Evolutionary conservation across 2,329 filamentous ascomycete species (phyloP).

Genomic region (Stagonosporopsis chrysanthemi): DNA sequence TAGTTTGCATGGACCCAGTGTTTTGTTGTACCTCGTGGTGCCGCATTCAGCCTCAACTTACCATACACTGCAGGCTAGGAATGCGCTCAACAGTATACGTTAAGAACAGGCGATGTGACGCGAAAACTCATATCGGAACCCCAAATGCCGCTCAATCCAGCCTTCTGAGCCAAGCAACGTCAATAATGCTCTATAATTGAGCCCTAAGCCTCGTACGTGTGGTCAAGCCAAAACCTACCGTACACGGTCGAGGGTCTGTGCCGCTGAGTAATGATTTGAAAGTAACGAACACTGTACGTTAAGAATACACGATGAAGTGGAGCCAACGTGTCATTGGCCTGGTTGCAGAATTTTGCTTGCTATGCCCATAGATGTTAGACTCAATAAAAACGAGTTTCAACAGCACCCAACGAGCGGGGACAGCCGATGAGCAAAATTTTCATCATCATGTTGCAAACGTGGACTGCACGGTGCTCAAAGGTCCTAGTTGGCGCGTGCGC

Average conservation of each 20-base stretch:
- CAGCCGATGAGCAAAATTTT: constrained; percentile 26
- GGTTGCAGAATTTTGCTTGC: constrained; percentile 32
- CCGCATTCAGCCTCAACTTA: constrained; percentile 20
- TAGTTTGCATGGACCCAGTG: constrained; percentile 14
- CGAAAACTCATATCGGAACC: constrained; percentile 4
- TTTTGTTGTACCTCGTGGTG: constrained; percentile 7
- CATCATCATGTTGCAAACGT: constrained; percentile 12
- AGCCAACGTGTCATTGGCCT: constrained; percentile 30
- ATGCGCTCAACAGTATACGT: constrained; percentile 10
- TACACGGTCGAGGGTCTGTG: constrained; percentile 5
- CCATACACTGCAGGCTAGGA: constrained; percentile 12
- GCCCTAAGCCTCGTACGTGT: constrained; percentile 6
- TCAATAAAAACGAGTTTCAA: constrained; percentile 24
- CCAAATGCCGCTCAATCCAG: constrained; percentile 4
- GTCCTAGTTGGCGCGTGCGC: background rate
- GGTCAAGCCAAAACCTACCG: constrained; percentile 6
- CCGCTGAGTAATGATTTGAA: background rate
- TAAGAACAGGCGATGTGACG: constrained; percentile 8
- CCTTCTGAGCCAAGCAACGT: constrained; percentile 6
- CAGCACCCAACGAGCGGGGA: constrained; percentile 21
- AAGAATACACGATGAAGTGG: constrained; percentile 31
- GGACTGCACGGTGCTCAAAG: constrained; percentile 10
- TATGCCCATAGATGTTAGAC: constrained; percentile 35
- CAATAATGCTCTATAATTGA: constrained; percentile 3
- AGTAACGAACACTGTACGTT: constrained; percentile 8